These are phyloP conservation scores for Hymenoscyphus linearis DNA, from an alignment of 2,329 filamentous ascomycete genomes.

Conservation along the genomic window DNA sequence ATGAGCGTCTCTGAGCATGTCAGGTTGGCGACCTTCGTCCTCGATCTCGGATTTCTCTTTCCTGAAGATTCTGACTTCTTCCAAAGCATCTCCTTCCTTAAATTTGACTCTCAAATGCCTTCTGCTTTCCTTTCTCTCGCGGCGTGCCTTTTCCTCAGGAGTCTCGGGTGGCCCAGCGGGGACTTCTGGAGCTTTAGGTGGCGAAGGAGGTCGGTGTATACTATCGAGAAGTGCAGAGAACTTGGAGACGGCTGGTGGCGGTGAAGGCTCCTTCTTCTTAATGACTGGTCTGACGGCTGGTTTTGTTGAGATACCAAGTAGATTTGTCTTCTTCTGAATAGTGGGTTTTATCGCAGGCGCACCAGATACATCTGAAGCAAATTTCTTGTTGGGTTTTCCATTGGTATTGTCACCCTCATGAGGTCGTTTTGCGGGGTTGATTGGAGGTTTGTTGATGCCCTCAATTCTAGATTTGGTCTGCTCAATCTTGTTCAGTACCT, in stretches of 20 bases:
- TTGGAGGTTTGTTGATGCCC: constrained; percentile 16
- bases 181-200: constrained; percentile 27
- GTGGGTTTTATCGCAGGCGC: constrained; percentile 23
- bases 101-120: constrained; percentile 66
- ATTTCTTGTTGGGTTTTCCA: constrained; percentile 31
- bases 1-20: constrained; percentile 65
- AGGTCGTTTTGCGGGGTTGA: constrained; percentile 27
- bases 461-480: constrained; percentile 20
- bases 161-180: constrained; percentile 48
- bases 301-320: constrained; percentile 27
- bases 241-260: constrained; percentile 28
- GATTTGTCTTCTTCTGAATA: constrained; percentile 26
- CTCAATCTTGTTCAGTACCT: constrained; percentile 23
- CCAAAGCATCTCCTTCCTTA: constrained; percentile 62
- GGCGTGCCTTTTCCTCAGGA: constrained; percentile 59
- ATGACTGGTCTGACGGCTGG: constrained; percentile 26
- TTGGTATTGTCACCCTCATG: constrained; percentile 29
- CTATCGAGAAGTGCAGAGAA: constrained; percentile 31
- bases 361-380: constrained; percentile 27
- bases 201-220: constrained; percentile 31
- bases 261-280: constrained; percentile 33
- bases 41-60: constrained; percentile 59
- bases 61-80: constrained; percentile 63
- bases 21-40: constrained; percentile 60
- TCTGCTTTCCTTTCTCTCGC: constrained; percentile 67